Evolutionary conservation across 1,284 basidiomycete species (phyloP), one percentile per base, ranked within the genome.

Genomic region (Trichosporon inkin): DNA sequence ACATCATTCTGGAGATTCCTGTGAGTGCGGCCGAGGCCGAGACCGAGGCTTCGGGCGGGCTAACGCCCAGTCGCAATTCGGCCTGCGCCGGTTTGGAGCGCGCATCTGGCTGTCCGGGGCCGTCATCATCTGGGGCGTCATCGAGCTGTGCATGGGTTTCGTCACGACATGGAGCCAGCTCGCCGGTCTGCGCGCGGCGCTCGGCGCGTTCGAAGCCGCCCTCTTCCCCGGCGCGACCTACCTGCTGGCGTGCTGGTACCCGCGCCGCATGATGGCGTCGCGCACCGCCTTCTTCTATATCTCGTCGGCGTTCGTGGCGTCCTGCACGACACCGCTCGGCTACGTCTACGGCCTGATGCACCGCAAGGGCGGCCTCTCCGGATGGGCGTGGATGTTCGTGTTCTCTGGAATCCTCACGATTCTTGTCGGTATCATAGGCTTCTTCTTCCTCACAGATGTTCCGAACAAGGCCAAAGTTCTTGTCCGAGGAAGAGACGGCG

Each of bases 211-310:
- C 35, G 77, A 78, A 61, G 70, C 65, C 35, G 62, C 68, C 16
- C 72, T 78, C 62, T 77, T 77, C 69, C 73, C 70, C 20, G 70
- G 68, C 17, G 77, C 73, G 55, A 75, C 79, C 6, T 80, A 72
- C 68, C 71, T 82, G 17, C 76, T 81, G 59, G 75, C 78, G 5
- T 75, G 71, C 38, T 81, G 63, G 80, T 82, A 81, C 69, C 77
- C 78, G 1, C 77, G 81, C 24, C 71, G 71, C 56, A 77, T 80
- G 65, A 77, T 78, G 56, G 78, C 80, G 52, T 72, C 41, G 24
- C 64, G 64, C 19, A 68, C 65, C 56, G 60, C 61, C 6, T 38
- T 41, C 41, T 62, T 66, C 57, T 66, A 66, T 57, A 51, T 59
- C 36, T 49, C 53, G 3, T 63, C 62, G 13, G 58, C 66, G 16